Evolutionary conservation across 2,329 filamentous ascomycete genomes (phyloP), one percentile per base, ranked within the genome.

Genomic region (Aspergillus sp.): DNA sequence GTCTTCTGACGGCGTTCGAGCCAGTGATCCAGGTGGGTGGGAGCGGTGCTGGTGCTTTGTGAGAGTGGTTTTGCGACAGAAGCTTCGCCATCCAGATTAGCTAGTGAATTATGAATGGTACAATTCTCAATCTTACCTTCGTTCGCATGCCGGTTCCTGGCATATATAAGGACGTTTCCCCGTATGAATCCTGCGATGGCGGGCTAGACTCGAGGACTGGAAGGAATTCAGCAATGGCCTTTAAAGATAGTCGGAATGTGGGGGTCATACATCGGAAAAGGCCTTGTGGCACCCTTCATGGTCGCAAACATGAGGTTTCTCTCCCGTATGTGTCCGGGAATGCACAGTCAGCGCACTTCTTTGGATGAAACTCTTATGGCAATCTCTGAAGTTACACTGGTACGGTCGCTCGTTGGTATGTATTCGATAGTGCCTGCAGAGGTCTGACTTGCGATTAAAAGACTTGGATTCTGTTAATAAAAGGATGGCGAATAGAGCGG

Each of bases 401-500:
- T 79, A 79, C n/a, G 77, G 77, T 48, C 77, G 74, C 61, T 79
- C 77, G 63, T 79, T 79, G 62, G 77, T 79, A 56, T 79, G 77
- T 66, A 79, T 79, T 56, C 77, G 75, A 64, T 75, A 77, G 63
- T 79, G 77, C 59, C 77, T 71, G 64, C 76, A 76, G 41, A 79
- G 72, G 66, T 79, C 77, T 21, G 77, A 79, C 59, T 79, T 79
- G 68, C 77, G 76, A 71, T 79, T 79, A 70, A 79, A 79, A 6
- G 76, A 77, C 77, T 31, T 79, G 62, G 33, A 15, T 7, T 39
- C 48, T 47, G 23, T 59, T 23, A 56, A 31, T 52, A 41, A 31
- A 31, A 8, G 8, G 39, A 52, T 37, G 55, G 35, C 21, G 40
- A 43, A n/a, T 48, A 50, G 21, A 33, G 21, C 15, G 19, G 49